Percentiles rank a stretch among this genome's conserved stretches.
Evolutionary conservation across 257 asterid genomes (phyloP).

Genomic region (Anisodus tanguticus): DNA sequence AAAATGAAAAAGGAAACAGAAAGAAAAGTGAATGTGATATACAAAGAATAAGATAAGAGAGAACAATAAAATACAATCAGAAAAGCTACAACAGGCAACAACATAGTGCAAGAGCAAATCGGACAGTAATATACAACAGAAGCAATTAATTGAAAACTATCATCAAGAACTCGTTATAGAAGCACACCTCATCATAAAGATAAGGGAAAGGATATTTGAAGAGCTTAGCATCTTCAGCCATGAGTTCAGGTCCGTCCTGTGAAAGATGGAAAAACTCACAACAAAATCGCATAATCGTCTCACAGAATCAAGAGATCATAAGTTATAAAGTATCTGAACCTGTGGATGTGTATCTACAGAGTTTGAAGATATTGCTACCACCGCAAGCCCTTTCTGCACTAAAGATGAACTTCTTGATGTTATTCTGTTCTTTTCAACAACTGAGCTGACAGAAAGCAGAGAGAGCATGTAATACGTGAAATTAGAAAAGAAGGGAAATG

Average conservation of each 20-base stretch:
- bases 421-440: slow-evolving; percentile 19
- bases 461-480: slow-evolving; percentile 30
- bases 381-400: slow-evolving; percentile 92
- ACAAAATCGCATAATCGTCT: slow-evolving; percentile 39
- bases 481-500: slow-evolving; percentile 25
- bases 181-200: slow-evolving; percentile 78
- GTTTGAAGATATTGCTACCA: slow-evolving; percentile 87
- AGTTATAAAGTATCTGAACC: slow-evolving; percentile 58
- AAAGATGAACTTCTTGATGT: slow-evolving; percentile 22
- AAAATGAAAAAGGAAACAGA: neutral
- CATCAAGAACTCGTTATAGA: slow-evolving; percentile 2
- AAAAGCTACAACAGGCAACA: neutral
- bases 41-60: neutral
- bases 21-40: neutral
- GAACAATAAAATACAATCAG: neutral
- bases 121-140: neutral
- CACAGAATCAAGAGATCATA: slow-evolving; percentile 44
- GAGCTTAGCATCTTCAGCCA: slow-evolving; percentile 82
- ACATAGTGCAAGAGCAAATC: neutral
- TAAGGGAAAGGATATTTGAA: slow-evolving; percentile 82
- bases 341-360: slow-evolving; percentile 80
- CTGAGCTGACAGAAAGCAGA: slow-evolving; percentile 23
- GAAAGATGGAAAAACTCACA: slow-evolving; percentile 42
- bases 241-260: slow-evolving; percentile 91
- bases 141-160: neutral